A percentile compares a stretch with the other conserved stretches of the same genome.
phyloP scores from a whole-genome alignment of 2,329 filamentous ascomycete genomes.

The Fusarium vanettenii region DNA sequence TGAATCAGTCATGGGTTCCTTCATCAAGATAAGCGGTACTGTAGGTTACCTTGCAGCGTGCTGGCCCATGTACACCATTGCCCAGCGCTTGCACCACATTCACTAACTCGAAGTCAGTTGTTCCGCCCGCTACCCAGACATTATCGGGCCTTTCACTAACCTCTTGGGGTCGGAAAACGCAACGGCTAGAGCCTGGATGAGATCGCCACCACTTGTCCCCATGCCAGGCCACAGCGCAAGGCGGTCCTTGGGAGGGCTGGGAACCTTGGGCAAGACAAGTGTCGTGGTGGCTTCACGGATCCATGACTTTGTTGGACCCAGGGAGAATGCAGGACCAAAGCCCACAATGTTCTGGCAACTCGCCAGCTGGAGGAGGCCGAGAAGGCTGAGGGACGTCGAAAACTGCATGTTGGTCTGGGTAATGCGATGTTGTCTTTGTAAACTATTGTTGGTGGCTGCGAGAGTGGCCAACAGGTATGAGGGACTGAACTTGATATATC shows the following conservation, averaged over 20 bases:
- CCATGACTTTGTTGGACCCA: constrained; percentile 28
- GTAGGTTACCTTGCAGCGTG: constrained; percentile 14
- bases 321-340: constrained; percentile 28
- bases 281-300: constrained; percentile 30
- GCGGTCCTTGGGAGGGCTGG: constrained; percentile 18
- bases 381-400: neutral
- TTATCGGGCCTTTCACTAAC: neutral
- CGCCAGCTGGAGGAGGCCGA: neutral
- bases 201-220: constrained; percentile 24
- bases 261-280: constrained; percentile 20
- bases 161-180: constrained; percentile 20
- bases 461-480: neutral
- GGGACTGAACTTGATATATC: neutral
- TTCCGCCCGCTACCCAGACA: too few species aligned
- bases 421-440: neutral
- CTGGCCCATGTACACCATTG: constrained; percentile 35
- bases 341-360: constrained; percentile 1
- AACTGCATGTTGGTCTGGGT: constrained; percentile 4
- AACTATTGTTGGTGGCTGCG: neutral
- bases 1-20: neutral
- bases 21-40: accelerated
- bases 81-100: constrained; percentile 22
- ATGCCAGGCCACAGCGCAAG: constrained; percentile 31
- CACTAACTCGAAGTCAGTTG: neutral
- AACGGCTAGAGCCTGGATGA: constrained; percentile 31